Evolutionary conservation across 2,329 filamentous ascomycete genomes (phyloP).

Genomic region (Verticillium klebahnii): DNA sequence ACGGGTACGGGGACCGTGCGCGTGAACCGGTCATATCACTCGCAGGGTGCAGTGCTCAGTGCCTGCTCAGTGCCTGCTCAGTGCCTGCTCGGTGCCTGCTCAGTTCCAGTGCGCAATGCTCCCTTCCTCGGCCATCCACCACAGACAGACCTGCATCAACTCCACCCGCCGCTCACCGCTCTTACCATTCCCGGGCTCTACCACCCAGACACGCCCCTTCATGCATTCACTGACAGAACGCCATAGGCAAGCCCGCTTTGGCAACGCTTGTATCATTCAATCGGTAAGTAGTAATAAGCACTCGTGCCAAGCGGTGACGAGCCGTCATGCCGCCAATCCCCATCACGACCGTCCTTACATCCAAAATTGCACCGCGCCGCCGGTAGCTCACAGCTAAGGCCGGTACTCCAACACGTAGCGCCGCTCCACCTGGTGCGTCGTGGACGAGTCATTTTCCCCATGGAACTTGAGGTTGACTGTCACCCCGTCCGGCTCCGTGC

Average conservation of each 20-base stretch:
- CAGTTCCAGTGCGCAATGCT: too few relatives aligned
- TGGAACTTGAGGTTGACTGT: conserved; percentile 68
- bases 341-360: not conserved
- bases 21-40: not conserved
- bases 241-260: too few relatives aligned
- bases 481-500: conserved; percentile 51
- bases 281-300: not conserved
- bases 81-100: too few relatives aligned
- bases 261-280: too few relatives aligned
- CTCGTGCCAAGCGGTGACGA: too few relatives aligned
- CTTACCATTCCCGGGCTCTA: too few relatives aligned
- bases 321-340: too few relatives aligned
- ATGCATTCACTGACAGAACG: too few relatives aligned
- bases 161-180: too few relatives aligned
- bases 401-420: conserved; percentile 74
- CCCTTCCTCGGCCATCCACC: too few relatives aligned
- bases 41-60: not conserved
- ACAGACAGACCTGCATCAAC: too few relatives aligned
- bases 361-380: not conserved
- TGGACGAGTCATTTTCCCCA: conserved; percentile 69
- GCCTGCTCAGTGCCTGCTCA: too few relatives aligned
- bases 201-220: not conserved
- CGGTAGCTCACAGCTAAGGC: conserved; percentile 15
- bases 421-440: conserved; percentile 69
- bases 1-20: not conserved